Evolutionary conservation across 306 rosid species (phyloP), one percentile per base, ranked within the genome.

Genomic region (Trichosanthes cucumerina): DNA sequence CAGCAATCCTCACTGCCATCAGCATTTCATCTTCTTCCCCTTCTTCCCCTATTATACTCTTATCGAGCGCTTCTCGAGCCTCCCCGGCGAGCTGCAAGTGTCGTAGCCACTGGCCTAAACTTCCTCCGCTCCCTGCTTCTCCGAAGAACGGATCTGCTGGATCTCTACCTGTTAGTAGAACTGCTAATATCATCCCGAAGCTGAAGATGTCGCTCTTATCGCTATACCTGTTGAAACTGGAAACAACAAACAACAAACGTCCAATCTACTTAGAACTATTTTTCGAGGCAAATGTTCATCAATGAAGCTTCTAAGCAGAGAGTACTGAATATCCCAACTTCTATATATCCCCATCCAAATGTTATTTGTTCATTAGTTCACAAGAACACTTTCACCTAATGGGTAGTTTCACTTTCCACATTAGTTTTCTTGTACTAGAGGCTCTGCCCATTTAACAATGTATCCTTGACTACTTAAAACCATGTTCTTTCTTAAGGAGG

Each of bases 1-100:
- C 92, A 23, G 97, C 97, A 39, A 95, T 93, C 81, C 96, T 87
- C 81, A 95, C 88, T 18, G 97, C 99, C 99, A 95, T 95, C 68
- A 95, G 78, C 97, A 95, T 95, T 84, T 95, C 99, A 63, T 95
- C 97, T 87, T 95, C 99, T 79, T 95, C 97, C 2, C 96, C 97
- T 86, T 92, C 97, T 86, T 87, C 93, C 10, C 92, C 96, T 18
- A 87, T 83, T 78, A 95, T 81, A 79, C 91, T 82, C 91, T 88
- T 95, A 80, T 92, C 97, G 2, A 95, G 83, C 0, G 97, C 97
- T 76, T 95, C 97, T 11, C 88, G 82, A 10, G 87, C 90, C 65
- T 92, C 97, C 14, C 97, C 99, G 0, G 97, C 91, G 49, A 88
- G 90, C 87, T 95, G 96, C 89, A 92, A 86, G 71, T 91, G 97